These are phyloP conservation scores for Tricholoma saponaceum DNA, from an alignment of 768 basidiomycete species.

Conservation along the genomic window DNA sequence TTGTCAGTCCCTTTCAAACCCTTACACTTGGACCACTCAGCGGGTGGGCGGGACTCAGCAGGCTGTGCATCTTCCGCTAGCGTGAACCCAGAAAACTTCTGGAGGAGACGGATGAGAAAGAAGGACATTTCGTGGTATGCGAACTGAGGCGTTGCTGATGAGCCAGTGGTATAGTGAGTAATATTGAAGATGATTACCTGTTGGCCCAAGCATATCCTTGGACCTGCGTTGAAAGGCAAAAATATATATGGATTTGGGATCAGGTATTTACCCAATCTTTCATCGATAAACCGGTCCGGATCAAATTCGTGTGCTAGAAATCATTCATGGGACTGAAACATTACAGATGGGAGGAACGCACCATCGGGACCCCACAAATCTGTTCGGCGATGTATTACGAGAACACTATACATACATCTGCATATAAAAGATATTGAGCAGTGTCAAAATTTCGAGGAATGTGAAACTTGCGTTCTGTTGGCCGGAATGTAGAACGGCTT, in stretches of 20 bases:
- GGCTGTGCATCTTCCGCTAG: constrained; percentile 42
- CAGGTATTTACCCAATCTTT: too few species aligned
- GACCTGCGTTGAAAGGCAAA: constrained; percentile 65
- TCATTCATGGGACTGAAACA: not conserved
- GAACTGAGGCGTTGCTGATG: constrained; percentile 9
- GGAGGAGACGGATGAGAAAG: constrained; percentile 50
- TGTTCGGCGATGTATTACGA: constrained; percentile 56
- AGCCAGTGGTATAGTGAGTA: constrained; percentile 9
- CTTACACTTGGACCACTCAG: constrained; percentile 12
- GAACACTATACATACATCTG: constrained; percentile 44
- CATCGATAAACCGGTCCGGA: constrained; percentile 33
- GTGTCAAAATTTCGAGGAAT: not conserved
- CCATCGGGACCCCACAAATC: constrained; percentile 71
- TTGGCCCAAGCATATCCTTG: constrained; percentile 41
- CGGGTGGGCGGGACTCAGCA: constrained; percentile 28
- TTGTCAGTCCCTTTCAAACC: constrained; percentile 44
- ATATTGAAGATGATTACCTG: constrained; percentile 23
- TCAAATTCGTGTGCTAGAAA: constrained; percentile 50
- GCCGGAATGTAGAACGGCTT: not conserved
- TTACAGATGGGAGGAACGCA: constrained; percentile 16
- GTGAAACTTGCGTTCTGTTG: not conserved
- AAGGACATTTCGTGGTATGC: constrained; percentile 59
- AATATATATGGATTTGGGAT: constrained; percentile 63
- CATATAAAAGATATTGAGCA: not conserved
- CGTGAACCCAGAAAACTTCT: constrained; percentile 40